Base-by-base conservation (phyloP, 192 early-diverging fungal species). In the Dispira parvispora region DNA sequence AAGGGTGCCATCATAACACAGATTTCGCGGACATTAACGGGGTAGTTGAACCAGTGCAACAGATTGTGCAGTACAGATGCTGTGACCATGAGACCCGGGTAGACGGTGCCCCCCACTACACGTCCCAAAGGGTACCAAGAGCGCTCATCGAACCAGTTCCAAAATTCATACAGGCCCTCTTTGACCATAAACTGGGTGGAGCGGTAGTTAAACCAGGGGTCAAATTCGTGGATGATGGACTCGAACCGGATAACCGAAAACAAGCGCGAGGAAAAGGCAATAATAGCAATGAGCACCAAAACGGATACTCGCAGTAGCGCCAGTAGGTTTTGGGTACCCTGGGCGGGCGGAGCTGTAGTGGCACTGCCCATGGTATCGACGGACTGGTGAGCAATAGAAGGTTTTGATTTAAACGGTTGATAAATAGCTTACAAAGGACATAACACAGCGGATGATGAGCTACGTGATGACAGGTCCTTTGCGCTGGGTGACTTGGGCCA, bases 131-230 rank as follows among this genome's bases (percentile, higher is more conserved):
- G 93, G 69, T 97, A 99, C 96, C 96, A 99, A 8, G 93, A 92
- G 16, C 90, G 82, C 73, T 94, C 88, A 68, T 99, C 96, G 67
- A 97, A 99, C 97, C 97, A 99, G 77, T 98, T 99, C 84, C 92
- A 92, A 69, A 99, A 99, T 62, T 96, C 90, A 73, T 97, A 96
- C 64, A 89, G 91, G 11, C 93, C 93, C 62, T 92, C 82, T 66
- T 92, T 80, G 26, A 95, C 94, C 9, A 99, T 78, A 68, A 90
- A 82, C 63, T 82, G 80, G 16, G 96, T 99, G 32, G 93, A 88
- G 67, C 96, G 84, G 76, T 96, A 97, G 79, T 97, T 99, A 79
- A 97, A 97, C 91, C 89, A 99, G 32, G 97, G 97, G 72, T 99
- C 97, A 71, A 99, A 99, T 72, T 99, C 97, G 80, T 99, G 97